Conservation (phyloP, 768 basidiomycete species). For the Boletus barrowsii region DNA sequence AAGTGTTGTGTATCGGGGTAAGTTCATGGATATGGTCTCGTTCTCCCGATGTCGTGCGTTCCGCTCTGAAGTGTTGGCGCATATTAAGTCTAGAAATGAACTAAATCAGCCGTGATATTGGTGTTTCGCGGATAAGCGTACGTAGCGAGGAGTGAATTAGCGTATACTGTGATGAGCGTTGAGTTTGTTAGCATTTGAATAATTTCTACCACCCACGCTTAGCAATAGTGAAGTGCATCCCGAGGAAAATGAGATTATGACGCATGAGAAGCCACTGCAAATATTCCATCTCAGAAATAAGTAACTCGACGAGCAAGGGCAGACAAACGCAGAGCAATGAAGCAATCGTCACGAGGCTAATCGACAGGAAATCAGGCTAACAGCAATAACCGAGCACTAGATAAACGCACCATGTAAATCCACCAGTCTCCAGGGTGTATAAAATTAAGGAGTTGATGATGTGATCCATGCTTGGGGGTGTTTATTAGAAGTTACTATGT, state of each 20-base stretch:
- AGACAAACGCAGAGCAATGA: conserved; percentile 32
- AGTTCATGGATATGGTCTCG: conserved; percentile 16
- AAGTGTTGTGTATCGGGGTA: conserved; percentile 6
- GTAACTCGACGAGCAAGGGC: neutral
- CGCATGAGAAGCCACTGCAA: conserved; percentile 32
- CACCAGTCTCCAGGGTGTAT: conserved; percentile 53
- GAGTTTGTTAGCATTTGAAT: neutral
- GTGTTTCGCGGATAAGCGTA: conserved; percentile 5
- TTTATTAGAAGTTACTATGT: neutral
- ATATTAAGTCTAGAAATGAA: conserved; percentile 24
- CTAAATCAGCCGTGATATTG: neutral
- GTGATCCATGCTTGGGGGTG: conserved; percentile 40
- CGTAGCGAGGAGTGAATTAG: conserved; percentile 35
- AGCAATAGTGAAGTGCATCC: conserved; percentile 34
- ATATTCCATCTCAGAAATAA: neutral
- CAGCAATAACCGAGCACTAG: neutral
- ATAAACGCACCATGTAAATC: conserved; percentile 40
- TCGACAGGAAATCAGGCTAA: neutral
- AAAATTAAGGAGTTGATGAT: conserved; percentile 48
- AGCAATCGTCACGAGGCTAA: conserved; percentile 31
- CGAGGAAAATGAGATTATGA: conserved; percentile 34
- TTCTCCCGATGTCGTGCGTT: conserved; percentile 25
- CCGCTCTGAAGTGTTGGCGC: conserved; percentile 28
- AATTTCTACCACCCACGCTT: conserved; percentile 22
- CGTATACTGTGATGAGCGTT: conserved; percentile 22